Evolutionary conservation across 2,329 filamentous ascomycete species (phyloP).

Genomic region (Phialophora tarda): DNA sequence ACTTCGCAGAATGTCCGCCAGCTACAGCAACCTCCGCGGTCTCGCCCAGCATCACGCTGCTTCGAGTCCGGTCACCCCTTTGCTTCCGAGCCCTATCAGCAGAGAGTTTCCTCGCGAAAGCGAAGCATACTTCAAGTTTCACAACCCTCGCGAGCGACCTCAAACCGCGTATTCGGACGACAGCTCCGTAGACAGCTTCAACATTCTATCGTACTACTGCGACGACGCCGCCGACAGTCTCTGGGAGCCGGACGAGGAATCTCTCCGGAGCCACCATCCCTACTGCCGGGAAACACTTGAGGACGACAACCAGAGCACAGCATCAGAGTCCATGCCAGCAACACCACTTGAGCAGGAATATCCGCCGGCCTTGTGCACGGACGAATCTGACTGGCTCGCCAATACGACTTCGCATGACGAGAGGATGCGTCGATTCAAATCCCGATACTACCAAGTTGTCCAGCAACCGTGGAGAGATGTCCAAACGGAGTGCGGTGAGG

Average conservation of each 20-base stretch:
- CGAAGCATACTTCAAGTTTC: conserved; percentile 19
- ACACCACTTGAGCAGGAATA: conserved; percentile 24
- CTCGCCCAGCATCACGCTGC: conserved; percentile 18
- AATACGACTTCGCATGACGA: conserved; percentile 32
- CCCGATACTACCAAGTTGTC: conserved; percentile 34
- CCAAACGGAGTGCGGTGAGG: conserved; percentile 11
- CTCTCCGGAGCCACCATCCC: background rate
- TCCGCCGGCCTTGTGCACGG: conserved; percentile 16
- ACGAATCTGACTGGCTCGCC: conserved; percentile 36
- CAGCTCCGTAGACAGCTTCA: conserved; percentile 30
- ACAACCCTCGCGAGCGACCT: conserved; percentile 8
- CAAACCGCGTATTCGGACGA: conserved; percentile 17
- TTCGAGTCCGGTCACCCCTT: conserved; percentile 17
- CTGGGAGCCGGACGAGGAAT: background rate
- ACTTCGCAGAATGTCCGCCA: conserved; percentile 32
- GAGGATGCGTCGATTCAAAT: conserved; percentile 29
- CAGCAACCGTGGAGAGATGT: conserved; percentile 23
- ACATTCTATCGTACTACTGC: conserved; percentile 37
- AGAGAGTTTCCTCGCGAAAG: conserved; percentile 1
- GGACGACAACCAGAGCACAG: conserved; percentile 25
- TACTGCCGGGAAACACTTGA: conserved; percentile 7
- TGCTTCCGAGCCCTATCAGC: conserved; percentile 33
- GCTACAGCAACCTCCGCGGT: conserved; percentile 29
- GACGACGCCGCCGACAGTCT: conserved; percentile 10
- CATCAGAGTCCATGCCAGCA: conserved; percentile 25